Evolutionary conservation across 2,329 filamentous ascomycete genomes (phyloP), one percentile per base, ranked within the genome.

Genomic region (Hawksworthiomyces lignivorus): DNA sequence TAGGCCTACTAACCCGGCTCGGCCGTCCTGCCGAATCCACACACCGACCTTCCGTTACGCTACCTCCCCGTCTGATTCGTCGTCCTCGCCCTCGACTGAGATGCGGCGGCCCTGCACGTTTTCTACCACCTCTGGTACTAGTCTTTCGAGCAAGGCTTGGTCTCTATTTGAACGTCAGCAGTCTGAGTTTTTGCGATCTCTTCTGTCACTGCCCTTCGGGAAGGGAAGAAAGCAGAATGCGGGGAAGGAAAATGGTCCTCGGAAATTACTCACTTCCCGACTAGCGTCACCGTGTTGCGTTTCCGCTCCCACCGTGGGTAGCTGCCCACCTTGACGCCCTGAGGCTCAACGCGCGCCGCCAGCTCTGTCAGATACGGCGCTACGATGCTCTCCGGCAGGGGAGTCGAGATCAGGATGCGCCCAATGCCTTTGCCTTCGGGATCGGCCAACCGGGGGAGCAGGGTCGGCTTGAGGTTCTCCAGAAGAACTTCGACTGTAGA

Each of bases 301-400:
- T 79, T 78, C 70, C 87, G 90, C 5, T 84, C 87, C 88, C 89
- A 96, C 42, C 87, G 72, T 27, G 92, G 92, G 63, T 98, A 97
- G 62, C 87, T 94, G 35, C 92, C 92, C 14, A 97, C 87, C 66
- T 97, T 97, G 55, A 97, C 75, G 4, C 87, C 88, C 55, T 75
- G 79, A 1, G 78, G 67, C 58, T 80, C 82, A 18, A 89, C 84
- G 59, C 77, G 77, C 21, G 68, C 73, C 5, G 89, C 86, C 48
- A 97, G 67, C 50, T 86, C 75, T 1, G 87, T 90, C 55, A 98
- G 68, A 58, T 86, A 96, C 15, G 72, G 76, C 11, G 92, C 90
- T 24, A 96, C 80, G 15, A 75, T 75, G 61, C 88, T 96, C 70
- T 98, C 92, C 1, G 84, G 70, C 62, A 94, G 61, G 21, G 90